Conservation (phyloP, 208 protist genomes). For the Herpetomonas samuelpessoai region DNA sequence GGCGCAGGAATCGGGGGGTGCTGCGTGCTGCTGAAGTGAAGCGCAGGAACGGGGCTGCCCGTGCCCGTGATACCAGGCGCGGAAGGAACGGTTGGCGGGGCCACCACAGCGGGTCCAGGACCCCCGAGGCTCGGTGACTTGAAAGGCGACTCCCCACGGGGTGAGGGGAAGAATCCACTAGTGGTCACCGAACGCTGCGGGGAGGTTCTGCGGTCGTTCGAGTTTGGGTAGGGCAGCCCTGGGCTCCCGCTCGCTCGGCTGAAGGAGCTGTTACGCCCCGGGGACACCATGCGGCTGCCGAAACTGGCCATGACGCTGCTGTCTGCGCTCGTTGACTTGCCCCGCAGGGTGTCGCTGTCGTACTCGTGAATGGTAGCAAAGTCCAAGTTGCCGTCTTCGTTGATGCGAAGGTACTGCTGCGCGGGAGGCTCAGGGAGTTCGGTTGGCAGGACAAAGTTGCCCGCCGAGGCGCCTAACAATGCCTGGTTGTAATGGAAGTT, state of each 20-base stretch:
- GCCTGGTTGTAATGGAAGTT: conserved; percentile 73
- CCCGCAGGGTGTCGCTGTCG: conserved; percentile 43
- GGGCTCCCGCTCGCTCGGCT: conserved; percentile 27
- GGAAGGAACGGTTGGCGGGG: too few species aligned
- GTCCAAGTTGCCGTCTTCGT: conserved; percentile 78
- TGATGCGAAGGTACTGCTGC: conserved; percentile 83
- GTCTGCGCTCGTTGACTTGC: conserved; percentile 26
- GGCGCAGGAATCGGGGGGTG: background rate
- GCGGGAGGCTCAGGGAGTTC: conserved; percentile 32
- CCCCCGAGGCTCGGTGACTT: too few species aligned
- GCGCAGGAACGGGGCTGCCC: too few species aligned
- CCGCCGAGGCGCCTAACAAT: conserved; percentile 54
- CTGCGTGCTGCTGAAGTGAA: background rate
- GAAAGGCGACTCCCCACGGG: too few species aligned
- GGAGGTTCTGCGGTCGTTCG: conserved; percentile 7
- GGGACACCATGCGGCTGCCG: conserved; percentile 32
- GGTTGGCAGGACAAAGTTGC: conserved; percentile 72
- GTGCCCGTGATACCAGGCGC: too few species aligned
- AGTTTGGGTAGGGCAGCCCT: background rate
- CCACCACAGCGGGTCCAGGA: too few species aligned
- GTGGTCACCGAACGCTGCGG: too few species aligned
- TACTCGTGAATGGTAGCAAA: conserved; percentile 61
- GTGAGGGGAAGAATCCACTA: too few species aligned
- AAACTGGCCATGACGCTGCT: conserved; percentile 30
- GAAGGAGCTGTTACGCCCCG: conserved; percentile 39